Base-by-base conservation (phyloP, 371 early-diverging fungal species). In the Actinomucor elegans region DNA sequence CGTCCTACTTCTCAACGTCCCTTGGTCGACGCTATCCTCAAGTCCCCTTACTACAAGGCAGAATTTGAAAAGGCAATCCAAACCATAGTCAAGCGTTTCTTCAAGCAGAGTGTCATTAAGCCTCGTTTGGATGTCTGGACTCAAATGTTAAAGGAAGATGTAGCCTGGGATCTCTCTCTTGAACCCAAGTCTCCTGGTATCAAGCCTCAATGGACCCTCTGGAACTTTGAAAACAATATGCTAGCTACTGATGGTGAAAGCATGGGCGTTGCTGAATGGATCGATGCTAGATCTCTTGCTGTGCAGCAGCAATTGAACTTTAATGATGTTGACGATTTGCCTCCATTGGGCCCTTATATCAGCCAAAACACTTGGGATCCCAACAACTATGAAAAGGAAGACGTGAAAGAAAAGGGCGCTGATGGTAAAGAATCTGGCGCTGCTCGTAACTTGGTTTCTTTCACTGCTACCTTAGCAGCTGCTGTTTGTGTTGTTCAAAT, bases 111-210 rank as follows among this genome's bases (percentile, higher is more conserved):
- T 3, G 61, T 71, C n/a, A 45, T 81, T 8, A 45, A 61, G 10
- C 75, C 81, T 24, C 71, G 79, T 20, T 27, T 81, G 10, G 69
- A 75, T 31, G 77, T 63, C 0, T 77, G 75, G 66, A 55, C 35
- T 21, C 42, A 52, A 9, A 77, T 81, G 79, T 57, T 81, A n/a
- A 33, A 52, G 12, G 68, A 73, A 26, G 81, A 81, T 23, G 53
- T 79, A 17, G 73, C 59, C n/a, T 79, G 73, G 72, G 69, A 73
- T 33, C 56, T 69, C 10, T 31, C 33, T 14, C 61, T 67, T 23
- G 61, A 67, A 0, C 56, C 58, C 15, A 54, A 60, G 18, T 73
- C 78, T 11, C 67, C 74, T 10, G 77, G 76, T 32, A 53, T 65
- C 10, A 43, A 37, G 17, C 48, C 51, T 26, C 43, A 52, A 15